A percentile compares a stretch with the other conserved stretches of the same genome.
Conservation (phyloP, 495 filamentous ascomycete species). For the Neurospora terricola region DNA sequence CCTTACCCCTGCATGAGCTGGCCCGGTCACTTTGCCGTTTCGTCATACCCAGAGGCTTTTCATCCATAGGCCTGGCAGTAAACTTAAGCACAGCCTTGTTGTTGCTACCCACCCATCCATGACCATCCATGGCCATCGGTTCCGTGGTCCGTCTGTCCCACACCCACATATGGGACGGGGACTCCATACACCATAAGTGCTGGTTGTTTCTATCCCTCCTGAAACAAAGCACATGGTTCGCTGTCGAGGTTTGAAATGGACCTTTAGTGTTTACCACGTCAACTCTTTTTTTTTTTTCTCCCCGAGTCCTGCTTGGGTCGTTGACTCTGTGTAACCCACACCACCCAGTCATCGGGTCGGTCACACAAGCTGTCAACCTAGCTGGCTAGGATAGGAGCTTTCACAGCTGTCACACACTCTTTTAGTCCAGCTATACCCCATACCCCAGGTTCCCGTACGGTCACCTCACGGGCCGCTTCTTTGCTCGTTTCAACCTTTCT, state of each 20-base stretch:
- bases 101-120: background rate
- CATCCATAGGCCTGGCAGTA: background rate
- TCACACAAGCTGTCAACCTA: background rate
- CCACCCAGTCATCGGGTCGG: background rate
- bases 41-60: background rate
- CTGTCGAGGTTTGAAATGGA: background rate
- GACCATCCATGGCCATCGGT: no score
- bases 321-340: background rate
- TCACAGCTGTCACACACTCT: background rate
- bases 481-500: background rate
- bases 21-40: background rate
- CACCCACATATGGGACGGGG: background rate
- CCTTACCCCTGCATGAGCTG: background rate
- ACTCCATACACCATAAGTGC: background rate
- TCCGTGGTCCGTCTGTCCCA: background rate
- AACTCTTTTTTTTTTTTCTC: background rate
- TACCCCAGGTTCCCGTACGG: no score
- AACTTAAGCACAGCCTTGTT: background rate
- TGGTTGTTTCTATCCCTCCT: background rate
- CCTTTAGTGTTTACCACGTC: background rate
- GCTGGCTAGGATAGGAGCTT: conserved; percentile 1
- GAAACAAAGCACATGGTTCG: background rate
- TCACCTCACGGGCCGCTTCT: background rate
- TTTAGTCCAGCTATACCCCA: background rate
- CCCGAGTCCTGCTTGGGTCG: background rate